A percentile compares a stretch with the other conserved stretches of the same genome.
These are phyloP conservation scores for Cryptococcus sp. DNA, from an alignment of 1,284 basidiomycete genomes.

Conservation along the genomic window DNA sequence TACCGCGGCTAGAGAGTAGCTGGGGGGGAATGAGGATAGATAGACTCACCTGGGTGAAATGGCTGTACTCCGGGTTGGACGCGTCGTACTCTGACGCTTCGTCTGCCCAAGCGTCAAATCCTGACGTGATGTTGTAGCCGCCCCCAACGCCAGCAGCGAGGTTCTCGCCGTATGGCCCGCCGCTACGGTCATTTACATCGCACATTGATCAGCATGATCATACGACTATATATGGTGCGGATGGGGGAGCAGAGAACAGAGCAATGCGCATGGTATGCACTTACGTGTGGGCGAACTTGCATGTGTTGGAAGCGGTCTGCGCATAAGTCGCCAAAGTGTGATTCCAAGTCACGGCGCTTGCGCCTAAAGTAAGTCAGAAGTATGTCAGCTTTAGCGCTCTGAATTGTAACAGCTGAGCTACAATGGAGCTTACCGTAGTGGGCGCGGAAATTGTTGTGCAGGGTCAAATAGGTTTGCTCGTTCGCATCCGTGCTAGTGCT, in stretches of 20 bases:
- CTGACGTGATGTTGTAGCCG: conserved; percentile 25
- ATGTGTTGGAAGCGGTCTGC: conserved; percentile 17
- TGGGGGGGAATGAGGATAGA: not conserved
- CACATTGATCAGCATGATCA: not conserved
- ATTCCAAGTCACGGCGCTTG: conserved; percentile 27
- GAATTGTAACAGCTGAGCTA: not conserved
- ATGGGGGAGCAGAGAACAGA: not conserved
- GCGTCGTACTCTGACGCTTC: conserved; percentile 41
- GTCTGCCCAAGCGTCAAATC: conserved; percentile 39
- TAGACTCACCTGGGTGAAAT: conserved; percentile 38
- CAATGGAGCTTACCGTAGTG: conserved; percentile 26
- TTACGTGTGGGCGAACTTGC: conserved; percentile 30
- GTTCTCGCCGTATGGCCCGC: conserved; percentile 33
- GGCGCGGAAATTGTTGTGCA: conserved; percentile 44
- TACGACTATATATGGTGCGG: not conserved
- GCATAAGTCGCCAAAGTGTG: conserved; percentile 24
- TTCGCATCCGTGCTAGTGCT: conserved; percentile 5
- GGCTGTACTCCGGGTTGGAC: conserved; percentile 35
- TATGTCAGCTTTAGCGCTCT: not conserved
- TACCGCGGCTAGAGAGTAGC: not conserved
- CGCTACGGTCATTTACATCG: conserved; percentile 9
- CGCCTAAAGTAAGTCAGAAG: conserved; percentile 14
- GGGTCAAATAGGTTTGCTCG: conserved; percentile 22
- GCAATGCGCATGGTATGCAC: not conserved
- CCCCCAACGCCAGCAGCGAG: conserved; percentile 37